Evolutionary conservation across 257 asterid genomes (phyloP).

Genomic region (Solanum etuberosum): DNA sequence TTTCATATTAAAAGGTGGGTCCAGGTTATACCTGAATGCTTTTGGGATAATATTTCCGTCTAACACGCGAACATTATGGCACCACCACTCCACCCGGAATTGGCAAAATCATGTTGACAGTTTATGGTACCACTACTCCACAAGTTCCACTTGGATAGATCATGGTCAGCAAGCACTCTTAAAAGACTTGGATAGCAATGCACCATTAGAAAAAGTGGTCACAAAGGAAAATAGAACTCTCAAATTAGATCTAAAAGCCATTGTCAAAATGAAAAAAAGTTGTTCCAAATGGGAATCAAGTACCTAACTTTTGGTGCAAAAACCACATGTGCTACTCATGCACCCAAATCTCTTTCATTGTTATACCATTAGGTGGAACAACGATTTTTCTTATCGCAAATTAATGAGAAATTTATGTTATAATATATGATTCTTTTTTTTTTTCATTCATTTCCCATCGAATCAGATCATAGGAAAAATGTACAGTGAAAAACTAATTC

Average conservation of each 20-base stretch:
- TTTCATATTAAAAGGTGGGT: background rate
- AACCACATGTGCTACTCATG: background rate
- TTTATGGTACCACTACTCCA: background rate
- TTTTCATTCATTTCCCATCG: too few species aligned
- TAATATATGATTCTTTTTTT: too few species aligned
- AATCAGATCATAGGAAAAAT: background rate
- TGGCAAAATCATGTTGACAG: background rate
- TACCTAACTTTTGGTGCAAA: background rate
- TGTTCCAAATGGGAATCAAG: background rate
- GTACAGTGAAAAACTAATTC: too few species aligned
- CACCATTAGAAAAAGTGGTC: background rate
- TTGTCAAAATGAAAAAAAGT: background rate
- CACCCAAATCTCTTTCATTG: background rate
- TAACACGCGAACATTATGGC: too few species aligned
- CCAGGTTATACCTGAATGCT: too few species aligned
- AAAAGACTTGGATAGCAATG: background rate
- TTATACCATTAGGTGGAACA: background rate
- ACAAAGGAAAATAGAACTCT: background rate
- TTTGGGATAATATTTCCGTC: accelerated
- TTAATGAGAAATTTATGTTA: too few species aligned
- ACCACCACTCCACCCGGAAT: background rate
- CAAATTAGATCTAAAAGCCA: background rate
- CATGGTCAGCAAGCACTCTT: background rate
- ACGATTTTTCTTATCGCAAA: background rate
- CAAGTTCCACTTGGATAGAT: background rate